phyloP scores from a whole-genome alignment of 768 basidiomycete genomes.

The Trametes elegans region DNA sequence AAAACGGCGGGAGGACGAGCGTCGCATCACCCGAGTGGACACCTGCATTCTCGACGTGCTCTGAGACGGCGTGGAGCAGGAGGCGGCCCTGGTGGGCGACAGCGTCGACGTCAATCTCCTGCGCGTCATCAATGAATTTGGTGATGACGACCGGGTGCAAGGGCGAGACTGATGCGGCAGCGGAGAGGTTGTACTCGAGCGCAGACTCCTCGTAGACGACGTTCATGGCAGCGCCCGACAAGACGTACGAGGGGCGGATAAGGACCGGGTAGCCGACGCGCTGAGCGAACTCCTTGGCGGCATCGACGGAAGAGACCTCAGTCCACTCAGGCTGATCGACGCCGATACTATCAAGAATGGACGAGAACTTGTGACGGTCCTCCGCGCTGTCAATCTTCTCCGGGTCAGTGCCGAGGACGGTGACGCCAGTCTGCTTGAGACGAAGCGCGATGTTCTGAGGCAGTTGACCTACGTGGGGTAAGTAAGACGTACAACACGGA shows the following conservation, averaged over 20 bases:
- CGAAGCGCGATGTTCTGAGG: constrained; percentile 98
- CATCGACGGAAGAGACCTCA: constrained; percentile 84
- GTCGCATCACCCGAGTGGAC: constrained; percentile 99
- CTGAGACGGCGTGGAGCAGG: constrained; percentile 93
- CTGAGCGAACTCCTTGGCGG: constrained; percentile 88
- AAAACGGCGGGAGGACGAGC: constrained; percentile 92
- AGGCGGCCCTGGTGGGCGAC: constrained; percentile 92
- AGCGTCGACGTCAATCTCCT: constrained; percentile 98
- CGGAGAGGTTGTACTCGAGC: constrained; percentile 92
- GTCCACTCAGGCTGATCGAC: constrained; percentile 98
- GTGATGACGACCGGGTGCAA: constrained; percentile 98
- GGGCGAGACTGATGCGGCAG: constrained; percentile 93
- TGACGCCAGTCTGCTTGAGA: constrained; percentile 86
- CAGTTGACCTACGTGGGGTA: constrained; percentile 69
- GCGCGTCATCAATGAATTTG: constrained; percentile 97
- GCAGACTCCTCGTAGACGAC: constrained; percentile 91
- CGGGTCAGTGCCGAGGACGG: constrained; percentile 95
- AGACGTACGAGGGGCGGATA: constrained; percentile 96
- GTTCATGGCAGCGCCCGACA: constrained; percentile 99
- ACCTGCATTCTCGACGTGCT: constrained; percentile 98
- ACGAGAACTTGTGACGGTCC: constrained; percentile 99
- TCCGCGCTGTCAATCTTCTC: constrained; percentile 95
- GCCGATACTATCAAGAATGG: constrained; percentile 89
- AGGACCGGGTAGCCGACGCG: constrained; percentile 96
- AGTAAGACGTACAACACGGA: background rate